Base-by-base conservation (phyloP, 495 filamentous ascomycete species). In the Venustampulla echinocandica region DNA sequence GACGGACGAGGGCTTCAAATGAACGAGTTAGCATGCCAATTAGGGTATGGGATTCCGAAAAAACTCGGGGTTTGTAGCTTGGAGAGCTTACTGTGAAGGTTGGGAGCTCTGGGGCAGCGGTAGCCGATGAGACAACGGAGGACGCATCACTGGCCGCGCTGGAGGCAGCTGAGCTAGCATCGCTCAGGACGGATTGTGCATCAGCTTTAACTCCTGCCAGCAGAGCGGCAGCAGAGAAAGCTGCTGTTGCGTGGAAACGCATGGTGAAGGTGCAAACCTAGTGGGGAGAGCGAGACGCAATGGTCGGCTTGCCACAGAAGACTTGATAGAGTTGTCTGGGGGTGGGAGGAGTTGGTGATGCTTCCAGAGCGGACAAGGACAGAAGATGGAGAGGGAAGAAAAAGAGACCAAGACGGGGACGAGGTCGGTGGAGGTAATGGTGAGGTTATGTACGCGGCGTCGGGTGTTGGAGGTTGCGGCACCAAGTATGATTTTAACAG, bases 71-170 rank as follows among this genome's bases (percentile, higher is more conserved):
- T 11, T 21, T 18, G 15, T 9, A 23, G 10, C 10, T n/a, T n/a
- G 17, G 18, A 22, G 10, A 44, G 70, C 88, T 72, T 70, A 95
- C 90, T 46, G 90, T 94, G 64, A 95, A 96, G 39, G 82, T 87
- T 18, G 92, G 89, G 56, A 83, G 79, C 62, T 80, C 73, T 33
- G 63, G 53, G 34, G 67, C 65, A 47, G 80, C 69, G 32, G 76
- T 67, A 19, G 85, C 62, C 13, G 79, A 68, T 60, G 55, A 43
- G 7, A 61, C 46, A 14, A 56, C 46, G 17, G 58, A 52, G 33
- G 62, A 46, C 27, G 52, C 53, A 47, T 69, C 64, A 54, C 70
- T 70, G 24, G 65, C 66, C 7, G 55, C 64, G 33, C 48, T 52
- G 45, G 57, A 58, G 13, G 60, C 58, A 53, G 56, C 63, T 22